Conservation (phyloP, 345 rosid species). For the Microthlaspi erraticum region DNA sequence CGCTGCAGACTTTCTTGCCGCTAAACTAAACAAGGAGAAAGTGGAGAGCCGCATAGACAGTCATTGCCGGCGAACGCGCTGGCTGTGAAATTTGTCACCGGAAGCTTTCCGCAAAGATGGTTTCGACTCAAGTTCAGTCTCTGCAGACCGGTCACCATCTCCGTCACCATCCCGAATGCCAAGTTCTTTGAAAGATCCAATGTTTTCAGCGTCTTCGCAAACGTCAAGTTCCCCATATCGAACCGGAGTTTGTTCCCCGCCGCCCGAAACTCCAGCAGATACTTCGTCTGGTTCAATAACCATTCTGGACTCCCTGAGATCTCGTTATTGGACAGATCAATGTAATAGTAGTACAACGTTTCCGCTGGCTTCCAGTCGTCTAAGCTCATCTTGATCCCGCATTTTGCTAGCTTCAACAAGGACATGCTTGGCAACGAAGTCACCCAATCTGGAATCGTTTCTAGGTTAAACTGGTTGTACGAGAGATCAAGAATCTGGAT, state of each 20-base stretch:
- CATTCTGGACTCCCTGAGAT: constrained; percentile 58
- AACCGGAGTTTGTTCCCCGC: constrained; percentile 59
- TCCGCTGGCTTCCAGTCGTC: constrained; percentile 60
- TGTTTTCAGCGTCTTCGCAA: constrained; percentile 51
- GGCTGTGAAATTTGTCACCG: constrained; percentile 59
- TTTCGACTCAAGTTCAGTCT: constrained; percentile 62
- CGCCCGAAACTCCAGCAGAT: constrained; percentile 59
- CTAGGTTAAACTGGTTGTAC: constrained; percentile 60
- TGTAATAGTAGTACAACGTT: constrained; percentile 68
- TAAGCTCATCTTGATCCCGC: constrained; percentile 65
- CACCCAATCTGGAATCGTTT: constrained; percentile 71
- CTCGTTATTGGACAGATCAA: constrained; percentile 68
- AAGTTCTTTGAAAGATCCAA: constrained; percentile 67
- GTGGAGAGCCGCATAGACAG: constrained; percentile 64
- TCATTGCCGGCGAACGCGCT: constrained; percentile 54
- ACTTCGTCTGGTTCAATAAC: constrained; percentile 60
- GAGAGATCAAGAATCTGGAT: constrained; percentile 77
- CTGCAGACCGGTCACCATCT: constrained; percentile 49
- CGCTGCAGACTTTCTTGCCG: no score
- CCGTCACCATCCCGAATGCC: constrained; percentile 62
- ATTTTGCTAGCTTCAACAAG: constrained; percentile 68
- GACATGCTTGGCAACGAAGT: constrained; percentile 65
- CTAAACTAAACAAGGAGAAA: constrained; percentile 49
- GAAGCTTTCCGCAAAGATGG: constrained; percentile 73
- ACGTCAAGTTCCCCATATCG: constrained; percentile 53